Evolutionary conservation across 495 filamentous ascomycete species (phyloP), one percentile per base, ranked within the genome.

Genomic region (Aspergillus nidulans): DNA sequence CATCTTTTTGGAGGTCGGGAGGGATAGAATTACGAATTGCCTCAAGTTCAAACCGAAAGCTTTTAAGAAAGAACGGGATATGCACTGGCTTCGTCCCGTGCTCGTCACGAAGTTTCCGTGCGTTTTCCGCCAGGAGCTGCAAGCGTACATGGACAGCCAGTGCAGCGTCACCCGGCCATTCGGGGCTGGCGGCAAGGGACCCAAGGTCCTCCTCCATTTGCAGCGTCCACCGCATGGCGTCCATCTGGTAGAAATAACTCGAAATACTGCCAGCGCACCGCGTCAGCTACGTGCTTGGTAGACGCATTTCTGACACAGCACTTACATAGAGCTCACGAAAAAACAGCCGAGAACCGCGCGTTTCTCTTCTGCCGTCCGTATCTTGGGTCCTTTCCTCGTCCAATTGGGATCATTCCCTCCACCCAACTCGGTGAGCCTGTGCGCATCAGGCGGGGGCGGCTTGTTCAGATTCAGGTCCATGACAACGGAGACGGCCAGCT

Each of bases 401-500:
- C 1, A 3, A 19, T n/a, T n/a, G n/a, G n/a, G n/a, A n/a, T n/a
- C n/a, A 21, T 24, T 15, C 13, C 25, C 28, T 28, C 12, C 53
- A 19, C 15, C 49, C 15, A 18, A 19, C 40, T 40, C 23, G 2
- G 43, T 46, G 8, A 68, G 32, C 63, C 60, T 59, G 40, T 63
- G 24, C 18, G 41, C 46, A 9, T 61, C 68, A 23, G 71, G 61
- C 7, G 49, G 32, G 2, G 67, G 57, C 19, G 66, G 59, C 47
- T 75, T 77, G 63, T 82, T 77, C 12, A 84, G 67, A 20, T 74
- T 67, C 16, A 81, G 69, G 52, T 81, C 79, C 16, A 68, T 73
- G 0, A 80, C 68, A 26, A 85, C 28, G 0, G 78, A 72, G 18
- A 74, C 66, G 4, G 78, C 77, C 18, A 83, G 65, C 38, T 75